A percentile compares a stretch with the other conserved stretches of the same genome.
Evolutionary conservation across 805 yeast genomes (phyloP).

Genomic region (Brettanomyces custersianus): DNA sequence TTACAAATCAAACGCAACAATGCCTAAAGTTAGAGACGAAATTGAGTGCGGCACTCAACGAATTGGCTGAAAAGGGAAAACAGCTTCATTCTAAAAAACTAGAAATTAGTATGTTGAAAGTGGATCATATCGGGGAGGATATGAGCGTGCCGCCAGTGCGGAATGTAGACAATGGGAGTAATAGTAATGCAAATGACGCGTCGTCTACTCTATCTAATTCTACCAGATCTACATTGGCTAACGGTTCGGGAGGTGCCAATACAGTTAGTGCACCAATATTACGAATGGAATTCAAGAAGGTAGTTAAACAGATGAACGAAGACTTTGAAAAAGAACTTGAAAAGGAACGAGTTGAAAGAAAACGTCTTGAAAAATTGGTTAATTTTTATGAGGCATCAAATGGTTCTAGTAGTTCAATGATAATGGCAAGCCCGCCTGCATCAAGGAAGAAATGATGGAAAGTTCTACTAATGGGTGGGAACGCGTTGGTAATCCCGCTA

Average conservation of each 20-base stretch:
- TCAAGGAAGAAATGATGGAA: too few relatives aligned
- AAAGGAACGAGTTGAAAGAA: conserved; percentile 23
- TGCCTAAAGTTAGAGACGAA: conserved; percentile 28
- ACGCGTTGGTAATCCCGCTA: too few relatives aligned
- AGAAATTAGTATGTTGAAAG: conserved; percentile 33
- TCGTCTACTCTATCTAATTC: background rate
- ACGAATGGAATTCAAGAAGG: conserved; percentile 59
- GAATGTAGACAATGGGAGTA: conserved; percentile 5
- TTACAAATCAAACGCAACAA: conserved; percentile 29
- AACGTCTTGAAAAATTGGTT: conserved; percentile 21
- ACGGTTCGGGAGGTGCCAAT: conserved; percentile 18
- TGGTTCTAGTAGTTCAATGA: too few relatives aligned
- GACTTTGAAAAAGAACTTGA: conserved; percentile 50
- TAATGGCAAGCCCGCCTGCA: too few relatives aligned
- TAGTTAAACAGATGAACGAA: conserved; percentile 52
- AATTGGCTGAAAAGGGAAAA: conserved; percentile 26
- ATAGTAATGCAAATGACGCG: conserved; percentile 3
- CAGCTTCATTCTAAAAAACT: conserved; percentile 30
- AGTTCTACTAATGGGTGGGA: too few relatives aligned
- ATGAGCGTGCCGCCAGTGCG: background rate
- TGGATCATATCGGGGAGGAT: conserved; percentile 34
- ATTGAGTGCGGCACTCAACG: conserved; percentile 23
- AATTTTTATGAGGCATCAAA: conserved; percentile 27
- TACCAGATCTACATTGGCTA: background rate
- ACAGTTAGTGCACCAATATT: conserved; percentile 40